Evolutionary conservation across 164 flowering plant species (phyloP).

Genomic region (Amborella trichopoda): DNA sequence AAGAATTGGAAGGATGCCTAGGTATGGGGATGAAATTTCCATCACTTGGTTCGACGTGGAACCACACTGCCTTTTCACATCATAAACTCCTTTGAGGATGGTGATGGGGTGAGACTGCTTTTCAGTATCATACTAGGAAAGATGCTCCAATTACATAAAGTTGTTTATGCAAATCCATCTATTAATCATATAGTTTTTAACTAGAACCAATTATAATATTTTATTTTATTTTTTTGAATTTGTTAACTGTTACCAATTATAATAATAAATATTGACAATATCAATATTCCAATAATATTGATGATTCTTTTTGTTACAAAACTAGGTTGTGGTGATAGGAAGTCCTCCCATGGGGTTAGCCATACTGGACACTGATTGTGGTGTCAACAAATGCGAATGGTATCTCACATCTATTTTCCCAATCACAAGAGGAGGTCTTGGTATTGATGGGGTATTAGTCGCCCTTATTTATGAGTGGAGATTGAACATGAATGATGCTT

Average conservation of each 20-base stretch:
- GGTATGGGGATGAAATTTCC: slow-evolving; percentile 43
- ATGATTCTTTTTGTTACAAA: too few species aligned
- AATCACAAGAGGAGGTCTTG: slow-evolving; percentile 4
- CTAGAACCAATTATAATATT: too few species aligned
- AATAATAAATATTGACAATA: too few species aligned
- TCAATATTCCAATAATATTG: too few species aligned
- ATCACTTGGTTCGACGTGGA: slow-evolving; percentile 46
- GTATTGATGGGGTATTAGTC: slow-evolving; percentile 13
- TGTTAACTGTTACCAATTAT: too few species aligned
- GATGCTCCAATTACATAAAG: too few species aligned
- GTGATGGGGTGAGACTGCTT: slow-evolving; percentile 55
- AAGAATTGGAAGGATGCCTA: slow-evolving; percentile 61
- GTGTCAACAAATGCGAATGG: slow-evolving; percentile 37
- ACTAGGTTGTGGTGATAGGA: slow-evolving; percentile 53
- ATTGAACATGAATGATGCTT: slow-evolving; percentile 36
- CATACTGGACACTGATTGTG: slow-evolving; percentile 50
- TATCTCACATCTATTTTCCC: slow-evolving; percentile 33
- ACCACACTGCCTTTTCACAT: slow-evolving; percentile 42
- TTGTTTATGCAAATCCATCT: too few species aligned
- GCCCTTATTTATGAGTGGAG: slow-evolving; percentile 39
- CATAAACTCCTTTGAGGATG: slow-evolving; percentile 47
- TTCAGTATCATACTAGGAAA: too few species aligned
- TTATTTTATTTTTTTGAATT: too few species aligned
- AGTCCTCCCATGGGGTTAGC: slow-evolving; percentile 38
- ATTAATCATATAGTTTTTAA: too few species aligned